A percentile compares a stretch with the other conserved stretches of the same genome.
phyloP scores from a whole-genome alignment of 2,329 filamentous ascomycete species.

The Dryadomyces quercus-mongolicae region DNA sequence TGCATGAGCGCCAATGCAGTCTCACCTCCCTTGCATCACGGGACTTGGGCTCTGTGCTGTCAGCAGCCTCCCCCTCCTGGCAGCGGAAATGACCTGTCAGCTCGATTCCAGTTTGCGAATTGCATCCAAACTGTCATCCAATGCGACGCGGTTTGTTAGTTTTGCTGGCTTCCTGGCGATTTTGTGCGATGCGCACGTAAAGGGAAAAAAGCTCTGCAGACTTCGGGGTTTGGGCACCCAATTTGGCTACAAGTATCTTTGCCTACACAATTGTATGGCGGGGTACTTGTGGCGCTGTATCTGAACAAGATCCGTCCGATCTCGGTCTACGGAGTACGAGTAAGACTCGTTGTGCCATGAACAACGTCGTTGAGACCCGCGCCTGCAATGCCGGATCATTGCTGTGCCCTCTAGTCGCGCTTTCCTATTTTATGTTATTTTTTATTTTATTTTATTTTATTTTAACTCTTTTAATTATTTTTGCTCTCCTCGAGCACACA shows the following conservation, averaged over 20 bases:
- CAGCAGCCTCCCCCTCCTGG: not conserved
- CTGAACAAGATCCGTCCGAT: slow-evolving; percentile 7
- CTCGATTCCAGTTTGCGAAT: too few species aligned
- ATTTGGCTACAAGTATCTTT: slow-evolving; percentile 3
- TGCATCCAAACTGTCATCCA: not conserved
- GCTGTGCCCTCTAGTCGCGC: not conserved
- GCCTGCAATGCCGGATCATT: not conserved
- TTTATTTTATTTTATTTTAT: too few species aligned
- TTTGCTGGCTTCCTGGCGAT: not conserved
- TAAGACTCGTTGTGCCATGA: not conserved
- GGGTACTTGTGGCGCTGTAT: slow-evolving; percentile 7
- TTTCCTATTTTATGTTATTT: not conserved
- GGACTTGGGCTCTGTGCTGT: not conserved
- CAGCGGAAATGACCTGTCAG: not conserved
- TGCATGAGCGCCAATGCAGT: not conserved
- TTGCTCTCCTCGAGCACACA: not conserved
- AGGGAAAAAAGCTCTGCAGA: not conserved
- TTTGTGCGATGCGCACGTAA: not conserved
- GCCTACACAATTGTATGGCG: slow-evolving; percentile 6
- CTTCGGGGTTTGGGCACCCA: not conserved
- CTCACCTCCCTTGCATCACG: not conserved
- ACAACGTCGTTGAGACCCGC: too few species aligned
- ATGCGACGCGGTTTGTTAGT: not conserved
- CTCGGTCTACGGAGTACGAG: slow-evolving; percentile 2
- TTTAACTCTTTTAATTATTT: too few species aligned